Base-by-base conservation (phyloP, 257 asterid species). In the Nyctanthes arbortristis region DNA sequence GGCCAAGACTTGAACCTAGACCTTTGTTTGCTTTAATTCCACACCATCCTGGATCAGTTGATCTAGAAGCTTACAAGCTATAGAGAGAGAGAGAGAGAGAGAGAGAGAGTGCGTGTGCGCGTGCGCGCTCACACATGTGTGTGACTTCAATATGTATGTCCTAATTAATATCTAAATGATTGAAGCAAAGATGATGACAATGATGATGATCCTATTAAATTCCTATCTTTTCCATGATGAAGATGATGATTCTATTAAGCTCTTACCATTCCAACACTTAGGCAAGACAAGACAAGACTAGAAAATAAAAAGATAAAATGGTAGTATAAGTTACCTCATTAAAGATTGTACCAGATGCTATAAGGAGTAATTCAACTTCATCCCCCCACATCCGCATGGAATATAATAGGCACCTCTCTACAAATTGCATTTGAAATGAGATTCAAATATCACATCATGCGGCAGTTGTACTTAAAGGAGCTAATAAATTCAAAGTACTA, bases 271-370 rank as follows among this genome's bases (percentile, higher is more conserved):
- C 28, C 58, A 49, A 49, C 22, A 29, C 28, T 7, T 22, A 22
- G 37, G 37, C 37, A 33, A 33, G 37, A 33, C 28, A 7, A 33
- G 37, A 33, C 3, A 33, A 3, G 37, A 3, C 7, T 3, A 7
- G 37, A 33, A 33, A 7, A 33, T 11, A 25, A 18, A 49, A 71
- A 47, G 37, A 49, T 9, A 31, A 62, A 18, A 66, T 27, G 65
- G 62, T 54, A 33, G 55, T 60, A 63, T 2, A 28, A 10, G 66
- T 63, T 75, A 93, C 98, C 98, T 90, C 95, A 64, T 93, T 90
- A 73, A 76, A 88, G 75, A 93, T 93, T 28, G 98, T 93, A 62
- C 98, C 97, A n/a, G 98, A 90, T 71, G 98, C 98, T 69, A 93
- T 70, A 4, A 40, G 78, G 78, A 93, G 89, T 67, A 88, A 75